Conservation (phyloP, 768 basidiomycete species). For the Coprinopsis sp. region DNA sequence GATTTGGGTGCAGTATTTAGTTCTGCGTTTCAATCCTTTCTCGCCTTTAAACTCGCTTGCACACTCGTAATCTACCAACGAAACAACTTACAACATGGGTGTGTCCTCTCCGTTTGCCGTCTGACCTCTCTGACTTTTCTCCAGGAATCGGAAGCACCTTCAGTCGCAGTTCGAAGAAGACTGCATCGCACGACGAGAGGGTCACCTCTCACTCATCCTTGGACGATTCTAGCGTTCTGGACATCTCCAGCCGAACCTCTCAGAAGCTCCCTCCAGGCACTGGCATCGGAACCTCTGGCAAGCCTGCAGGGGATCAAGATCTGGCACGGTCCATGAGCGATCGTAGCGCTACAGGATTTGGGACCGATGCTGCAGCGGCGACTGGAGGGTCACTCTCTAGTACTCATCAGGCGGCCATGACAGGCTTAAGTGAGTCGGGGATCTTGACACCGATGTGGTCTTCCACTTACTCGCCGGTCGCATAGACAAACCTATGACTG, state of each 20-base stretch:
- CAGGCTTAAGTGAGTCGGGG: not conserved
- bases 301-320: slow-evolving; percentile 11
- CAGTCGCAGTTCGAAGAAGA: too few relatives aligned
- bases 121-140: too few relatives aligned
- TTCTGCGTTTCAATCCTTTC: too few relatives aligned
- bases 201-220: too few relatives aligned
- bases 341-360: slow-evolving; percentile 15
- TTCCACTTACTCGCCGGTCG: not conserved
- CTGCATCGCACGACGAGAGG: too few relatives aligned
- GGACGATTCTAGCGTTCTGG: not conserved
- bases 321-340: slow-evolving; percentile 2
- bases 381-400: slow-evolving; percentile 13
- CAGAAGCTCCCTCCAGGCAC: slow-evolving; percentile 18
- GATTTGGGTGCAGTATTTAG: too few relatives aligned
- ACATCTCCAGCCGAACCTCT: not conserved
- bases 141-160: too few relatives aligned
- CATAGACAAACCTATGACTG: not conserved
- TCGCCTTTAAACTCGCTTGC: too few relatives aligned
- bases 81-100: too few relatives aligned
- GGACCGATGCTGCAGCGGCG: slow-evolving; percentile 19
- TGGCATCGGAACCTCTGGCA: slow-evolving; percentile 17
- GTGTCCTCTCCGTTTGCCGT: too few relatives aligned
- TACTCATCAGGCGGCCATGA: slow-evolving; percentile 10
- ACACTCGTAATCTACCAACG: too few relatives aligned
- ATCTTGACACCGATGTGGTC: not conserved